A percentile compares a stretch with the other conserved stretches of the same genome.
These are phyloP conservation scores for Silybum marianum DNA, from an alignment of 129 eudicot genomes.

Conservation along the genomic window DNA sequence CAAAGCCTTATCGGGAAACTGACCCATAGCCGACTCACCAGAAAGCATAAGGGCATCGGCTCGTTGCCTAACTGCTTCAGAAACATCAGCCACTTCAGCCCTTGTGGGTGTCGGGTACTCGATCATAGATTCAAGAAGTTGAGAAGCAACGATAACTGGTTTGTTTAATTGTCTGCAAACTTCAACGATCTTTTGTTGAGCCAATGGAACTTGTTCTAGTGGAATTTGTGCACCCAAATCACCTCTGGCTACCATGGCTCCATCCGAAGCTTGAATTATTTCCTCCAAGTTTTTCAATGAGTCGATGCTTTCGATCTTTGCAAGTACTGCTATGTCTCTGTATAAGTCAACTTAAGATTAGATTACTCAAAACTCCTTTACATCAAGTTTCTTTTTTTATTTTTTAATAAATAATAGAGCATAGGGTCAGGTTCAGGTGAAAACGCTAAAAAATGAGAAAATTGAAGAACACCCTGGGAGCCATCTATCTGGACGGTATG, in stretches of 20 bases:
- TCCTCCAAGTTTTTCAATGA: slow-evolving; percentile 85
- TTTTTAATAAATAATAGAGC: too few species aligned
- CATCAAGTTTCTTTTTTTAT: background rate
- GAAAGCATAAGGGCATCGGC: slow-evolving; percentile 96
- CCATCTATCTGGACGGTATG: too few species aligned
- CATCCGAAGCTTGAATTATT: slow-evolving; percentile 89
- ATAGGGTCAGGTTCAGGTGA: too few species aligned
- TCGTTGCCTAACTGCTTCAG: slow-evolving; percentile 95
- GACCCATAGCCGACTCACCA: slow-evolving; percentile 99
- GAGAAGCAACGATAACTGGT: slow-evolving; percentile 97
- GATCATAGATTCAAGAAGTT: slow-evolving; percentile 96
- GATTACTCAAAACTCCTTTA: background rate
- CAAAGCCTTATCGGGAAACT: slow-evolving; percentile 89
- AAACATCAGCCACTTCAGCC: slow-evolving; percentile 98
- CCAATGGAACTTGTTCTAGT: slow-evolving; percentile 91
- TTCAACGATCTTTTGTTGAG: slow-evolving; percentile 81
- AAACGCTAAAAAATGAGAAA: too few species aligned
- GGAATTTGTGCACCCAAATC: slow-evolving; percentile 98
- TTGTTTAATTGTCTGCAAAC: slow-evolving; percentile 78
- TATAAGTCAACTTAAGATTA: background rate
- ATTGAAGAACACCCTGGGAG: too few species aligned
- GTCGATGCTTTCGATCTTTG: slow-evolving; percentile 93
- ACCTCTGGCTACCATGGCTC: slow-evolving; percentile 98
- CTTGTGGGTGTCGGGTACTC: slow-evolving; percentile 95
- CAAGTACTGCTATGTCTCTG: slow-evolving; percentile 85